Evolutionary conservation across 225 moss, liverwort and hornwort genomes (phyloP), one percentile per base, ranked within the genome.

Genomic region (Takakia lepidozioides): DNA sequence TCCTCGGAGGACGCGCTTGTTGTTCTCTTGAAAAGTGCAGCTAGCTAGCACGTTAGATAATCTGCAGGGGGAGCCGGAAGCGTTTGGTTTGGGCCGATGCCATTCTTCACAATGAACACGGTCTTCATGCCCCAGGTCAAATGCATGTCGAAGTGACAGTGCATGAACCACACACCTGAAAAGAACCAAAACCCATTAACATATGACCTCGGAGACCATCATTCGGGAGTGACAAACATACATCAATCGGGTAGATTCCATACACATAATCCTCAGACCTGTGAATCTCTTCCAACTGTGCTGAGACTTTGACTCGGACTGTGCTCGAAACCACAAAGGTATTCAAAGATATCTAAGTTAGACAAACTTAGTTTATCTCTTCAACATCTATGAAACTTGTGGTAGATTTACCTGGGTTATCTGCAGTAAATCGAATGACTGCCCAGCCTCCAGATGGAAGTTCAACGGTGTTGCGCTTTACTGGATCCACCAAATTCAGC

Each of bases 371-470:
- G 11, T 32, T 32, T n/a, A n/a, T n/a, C n/a, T n/a, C n/a, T n/a
- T n/a, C n/a, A n/a, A 32, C 32, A 11, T 32, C 8, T 32, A 19
- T n/a, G 2, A 11, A 1, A 4, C 15, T 7, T 3, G 14, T 15
- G 43, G 23, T 3, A 20, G 19, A 19, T 32, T 7, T 32, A 93
- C 88, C 86, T 51, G 93, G 89, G 68, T 93, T 93, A 43, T 60
- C 54, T 16, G 93, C 89, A 49, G 29, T 68, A 41, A 84, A 89
- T 36, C 86, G 68, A 32, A 93, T 76, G n/a, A 80, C 89, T 39
- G 78, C 54, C 89, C 86, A 93, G 55, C 93, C 93, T 23, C 57
- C 43, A 4, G 78, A 49, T 6, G 86, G 89, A 1, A 93, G 86
- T 27, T 71, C 89, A n/a, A 89, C 67, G 2, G 89, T 93, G 74